These are phyloP conservation scores for Leptographium lundbergii DNA, from an alignment of 2,329 filamentous ascomycete genomes.

Conservation along the genomic window DNA sequence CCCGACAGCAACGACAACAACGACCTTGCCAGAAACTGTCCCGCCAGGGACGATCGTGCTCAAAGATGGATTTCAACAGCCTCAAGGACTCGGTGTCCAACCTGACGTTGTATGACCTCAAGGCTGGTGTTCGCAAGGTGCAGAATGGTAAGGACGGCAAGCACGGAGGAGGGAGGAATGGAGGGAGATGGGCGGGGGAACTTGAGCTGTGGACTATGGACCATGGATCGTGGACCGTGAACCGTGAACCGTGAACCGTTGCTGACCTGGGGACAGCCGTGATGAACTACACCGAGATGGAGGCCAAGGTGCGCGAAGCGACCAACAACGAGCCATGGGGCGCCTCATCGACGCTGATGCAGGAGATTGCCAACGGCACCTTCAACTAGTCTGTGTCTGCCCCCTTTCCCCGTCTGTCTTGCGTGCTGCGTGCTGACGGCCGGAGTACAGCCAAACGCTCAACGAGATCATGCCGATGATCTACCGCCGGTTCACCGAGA, in stretches of 20 bases:
- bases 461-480: slow-evolving; percentile 99
- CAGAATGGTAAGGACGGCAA: slow-evolving; percentile 65
- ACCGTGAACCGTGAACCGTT: not conserved
- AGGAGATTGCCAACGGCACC: slow-evolving; percentile 95
- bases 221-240: not conserved
- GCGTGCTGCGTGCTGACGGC: slow-evolving; percentile 7
- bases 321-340: slow-evolving; percentile 99
- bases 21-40: not conserved
- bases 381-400: slow-evolving; percentile 75
- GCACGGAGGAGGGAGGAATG: not conserved
- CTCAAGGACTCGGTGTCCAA: slow-evolving; percentile 82
- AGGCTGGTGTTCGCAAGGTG: slow-evolving; percentile 86
- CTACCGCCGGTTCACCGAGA: slow-evolving; percentile 97
- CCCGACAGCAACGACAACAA: not conserved
- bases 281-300: slow-evolving; percentile 83
- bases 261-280: slow-evolving; percentile 46
- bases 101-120: slow-evolving; percentile 87
- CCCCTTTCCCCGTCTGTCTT: not conserved
- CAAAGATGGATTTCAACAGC: slow-evolving; percentile 72
- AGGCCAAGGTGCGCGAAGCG: slow-evolving; percentile 72
- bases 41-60: not conserved
- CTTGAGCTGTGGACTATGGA: not conserved
- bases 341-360: slow-evolving; percentile 71
- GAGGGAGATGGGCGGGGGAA: not conserved
- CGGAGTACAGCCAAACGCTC: slow-evolving; percentile 60